A percentile compares a stretch with the other conserved stretches of the same genome.
phyloP scores from a whole-genome alignment of 2,329 filamentous ascomycete genomes.

The Chlorencoelia australis region DNA sequence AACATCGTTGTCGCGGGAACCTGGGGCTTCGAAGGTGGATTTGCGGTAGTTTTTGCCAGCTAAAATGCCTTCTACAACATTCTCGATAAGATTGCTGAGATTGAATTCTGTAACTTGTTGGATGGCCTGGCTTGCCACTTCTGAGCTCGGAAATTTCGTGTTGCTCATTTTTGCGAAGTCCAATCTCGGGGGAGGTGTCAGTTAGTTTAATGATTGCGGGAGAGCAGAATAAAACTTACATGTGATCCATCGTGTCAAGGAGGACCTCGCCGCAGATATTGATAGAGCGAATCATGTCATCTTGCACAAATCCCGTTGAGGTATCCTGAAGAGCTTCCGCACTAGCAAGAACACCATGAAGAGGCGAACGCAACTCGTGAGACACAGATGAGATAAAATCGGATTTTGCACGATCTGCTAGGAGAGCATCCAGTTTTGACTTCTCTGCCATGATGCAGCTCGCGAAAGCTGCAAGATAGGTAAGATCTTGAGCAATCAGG shows the following conservation, averaged over 20 bases:
- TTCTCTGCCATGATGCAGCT: constrained; percentile 48
- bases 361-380: constrained; percentile 49
- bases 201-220: background rate
- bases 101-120: constrained; percentile 8
- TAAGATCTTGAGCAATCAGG: constrained; percentile 36
- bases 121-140: background rate
- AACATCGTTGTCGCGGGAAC: too few species aligned
- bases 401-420: constrained; percentile 34
- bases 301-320: constrained; percentile 33
- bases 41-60: constrained; percentile 15
- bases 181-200: constrained; percentile 24
- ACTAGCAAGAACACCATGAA: constrained; percentile 48
- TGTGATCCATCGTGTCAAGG: constrained; percentile 41
- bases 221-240: constrained; percentile 28
- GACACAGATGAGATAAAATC: constrained; percentile 50
- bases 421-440: constrained; percentile 34
- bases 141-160: constrained; percentile 1
- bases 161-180: constrained; percentile 25
- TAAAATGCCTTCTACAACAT: constrained; percentile 18
- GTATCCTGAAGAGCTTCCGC: constrained; percentile 41
- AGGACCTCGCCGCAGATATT: constrained; percentile 40
- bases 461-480: constrained; percentile 39
- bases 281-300: constrained; percentile 37
- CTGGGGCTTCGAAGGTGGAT: constrained; percentile 1
- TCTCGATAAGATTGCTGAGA: constrained; percentile 16